Percentiles rank a stretch among this genome's conserved stretches.
These are phyloP conservation scores for Thalassiosira profunda DNA, from an alignment of 108 stramenopile genomes.

Conservation along the genomic window DNA sequence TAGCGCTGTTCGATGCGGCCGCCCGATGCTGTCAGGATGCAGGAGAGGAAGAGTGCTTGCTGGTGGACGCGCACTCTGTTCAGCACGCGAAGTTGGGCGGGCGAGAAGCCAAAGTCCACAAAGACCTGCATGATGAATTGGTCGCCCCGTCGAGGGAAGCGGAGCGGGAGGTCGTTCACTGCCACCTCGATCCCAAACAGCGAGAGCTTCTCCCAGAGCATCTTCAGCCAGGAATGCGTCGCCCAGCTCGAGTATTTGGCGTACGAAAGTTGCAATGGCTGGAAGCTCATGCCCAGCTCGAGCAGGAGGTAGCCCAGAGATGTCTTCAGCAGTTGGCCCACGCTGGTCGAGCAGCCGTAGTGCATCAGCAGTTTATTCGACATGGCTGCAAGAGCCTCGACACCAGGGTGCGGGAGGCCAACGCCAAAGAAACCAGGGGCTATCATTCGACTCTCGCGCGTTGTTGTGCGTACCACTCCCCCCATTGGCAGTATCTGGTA, in stretches of 20 bases:
- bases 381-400: background rate
- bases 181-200: background rate
- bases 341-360: slow-evolving; percentile 1
- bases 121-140: slow-evolving; percentile 18
- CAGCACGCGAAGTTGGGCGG: background rate
- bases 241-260: background rate
- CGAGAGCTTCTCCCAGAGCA: slow-evolving; percentile 18
- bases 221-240: slow-evolving; percentile 12
- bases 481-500: background rate
- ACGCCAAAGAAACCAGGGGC: slow-evolving; percentile 4
- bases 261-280: background rate
- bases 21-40: slow-evolving; percentile 8
- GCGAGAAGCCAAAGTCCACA: background rate
- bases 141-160: slow-evolving; percentile 17
- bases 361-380: slow-evolving; percentile 7
- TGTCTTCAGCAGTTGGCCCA: background rate
- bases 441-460: background rate
- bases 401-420: background rate
- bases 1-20: slow-evolving; percentile 11
- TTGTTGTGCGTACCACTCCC: background rate
- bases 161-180: background rate
- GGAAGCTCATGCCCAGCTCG: background rate
- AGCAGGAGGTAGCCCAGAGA: background rate
- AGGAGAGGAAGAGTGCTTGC: slow-evolving; percentile 28
- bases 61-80: slow-evolving; percentile 15